These are phyloP conservation scores for Nitzschia putrida DNA, from an alignment of 108 stramenopile species.

Conservation along the genomic window DNA sequence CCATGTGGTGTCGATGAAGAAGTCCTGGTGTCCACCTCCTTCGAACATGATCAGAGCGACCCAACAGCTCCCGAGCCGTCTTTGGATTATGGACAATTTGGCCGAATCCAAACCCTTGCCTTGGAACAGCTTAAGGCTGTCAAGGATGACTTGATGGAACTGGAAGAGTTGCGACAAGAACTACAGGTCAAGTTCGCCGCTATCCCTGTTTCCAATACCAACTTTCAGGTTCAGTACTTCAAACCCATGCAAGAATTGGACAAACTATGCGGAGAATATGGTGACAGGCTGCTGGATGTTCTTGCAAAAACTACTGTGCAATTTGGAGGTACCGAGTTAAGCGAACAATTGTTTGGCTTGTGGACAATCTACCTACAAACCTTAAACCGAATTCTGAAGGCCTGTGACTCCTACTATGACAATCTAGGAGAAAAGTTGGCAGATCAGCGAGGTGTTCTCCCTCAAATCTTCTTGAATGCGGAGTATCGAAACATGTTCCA, in stretches of 20 bases:
- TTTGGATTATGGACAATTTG: neutral
- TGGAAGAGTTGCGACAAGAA: constrained; percentile 3
- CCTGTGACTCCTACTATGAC: constrained; percentile 23
- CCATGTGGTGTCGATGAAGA: constrained; percentile 40
- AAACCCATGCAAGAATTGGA: constrained; percentile 23
- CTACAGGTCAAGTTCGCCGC: neutral
- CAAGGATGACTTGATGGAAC: neutral
- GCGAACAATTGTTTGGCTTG: constrained; percentile 18
- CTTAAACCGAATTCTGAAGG: constrained; percentile 2
- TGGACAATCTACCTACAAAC: constrained; percentile 24
- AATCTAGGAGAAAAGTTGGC: constrained; percentile 20
- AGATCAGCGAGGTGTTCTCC: constrained; percentile 25
- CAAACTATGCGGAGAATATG: neutral
- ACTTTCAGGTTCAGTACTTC: constrained; percentile 7
- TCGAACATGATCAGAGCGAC: neutral
- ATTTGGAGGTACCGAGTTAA: neutral
- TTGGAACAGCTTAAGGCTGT: neutral
- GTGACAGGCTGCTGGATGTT: constrained; percentile 9
- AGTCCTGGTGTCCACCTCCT: constrained; percentile 13
- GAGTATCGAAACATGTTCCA: constrained; percentile 8
- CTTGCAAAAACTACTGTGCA: neutral
- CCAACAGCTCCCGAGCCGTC: neutral
- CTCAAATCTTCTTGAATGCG: constrained; percentile 15
- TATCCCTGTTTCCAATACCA: neutral
- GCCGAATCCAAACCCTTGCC: neutral